Conservation (phyloP, 768 basidiomycete species). For the Macrolepiota dolichaula region DNA sequence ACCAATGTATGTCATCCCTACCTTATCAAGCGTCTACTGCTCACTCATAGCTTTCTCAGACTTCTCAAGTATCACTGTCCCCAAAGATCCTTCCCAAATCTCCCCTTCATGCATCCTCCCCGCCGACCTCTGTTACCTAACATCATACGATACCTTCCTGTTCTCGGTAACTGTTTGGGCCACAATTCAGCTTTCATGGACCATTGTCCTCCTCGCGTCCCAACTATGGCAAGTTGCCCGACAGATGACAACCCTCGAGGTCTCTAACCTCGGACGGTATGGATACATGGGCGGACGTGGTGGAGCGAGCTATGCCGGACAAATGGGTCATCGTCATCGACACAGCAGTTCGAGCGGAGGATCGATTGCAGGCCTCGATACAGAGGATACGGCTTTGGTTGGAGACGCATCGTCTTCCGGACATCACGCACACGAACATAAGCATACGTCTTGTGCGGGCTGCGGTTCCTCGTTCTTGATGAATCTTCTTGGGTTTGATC, state of each 20-base stretch:
- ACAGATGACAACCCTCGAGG: conserved; percentile 96
- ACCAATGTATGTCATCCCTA: conserved; percentile 50
- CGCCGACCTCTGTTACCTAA: conserved; percentile 62
- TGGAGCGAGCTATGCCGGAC: conserved; percentile 58
- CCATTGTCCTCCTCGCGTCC: conserved; percentile 75
- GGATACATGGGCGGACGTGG: conserved; percentile 97
- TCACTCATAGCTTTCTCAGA: conserved; percentile 32
- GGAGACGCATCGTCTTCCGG: conserved; percentile 21
- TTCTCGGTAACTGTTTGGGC: conserved; percentile 81
- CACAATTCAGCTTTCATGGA: conserved; percentile 95
- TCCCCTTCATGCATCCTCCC: conserved; percentile 71
- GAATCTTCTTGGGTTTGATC: conserved; percentile 88
- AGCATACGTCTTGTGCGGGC: conserved; percentile 31
- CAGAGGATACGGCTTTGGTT: conserved; percentile 42
- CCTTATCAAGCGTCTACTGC: conserved; percentile 25
- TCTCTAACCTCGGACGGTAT: conserved; percentile 90
- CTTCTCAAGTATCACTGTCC: conserved; percentile 44
- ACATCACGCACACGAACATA: conserved; percentile 41
- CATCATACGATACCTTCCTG: conserved; percentile 78
- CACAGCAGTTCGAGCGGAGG: conserved; percentile 20
- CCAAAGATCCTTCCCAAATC: conserved; percentile 33
- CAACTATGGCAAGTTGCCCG: conserved; percentile 91
- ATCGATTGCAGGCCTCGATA: conserved; percentile 39
- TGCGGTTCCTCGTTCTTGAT: conserved; percentile 71
- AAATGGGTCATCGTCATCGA: conserved; percentile 77